Evolutionary conservation across 495 filamentous ascomycete genomes (phyloP).

Genomic region (Aspergillus sclerotiicarbonarius): DNA sequence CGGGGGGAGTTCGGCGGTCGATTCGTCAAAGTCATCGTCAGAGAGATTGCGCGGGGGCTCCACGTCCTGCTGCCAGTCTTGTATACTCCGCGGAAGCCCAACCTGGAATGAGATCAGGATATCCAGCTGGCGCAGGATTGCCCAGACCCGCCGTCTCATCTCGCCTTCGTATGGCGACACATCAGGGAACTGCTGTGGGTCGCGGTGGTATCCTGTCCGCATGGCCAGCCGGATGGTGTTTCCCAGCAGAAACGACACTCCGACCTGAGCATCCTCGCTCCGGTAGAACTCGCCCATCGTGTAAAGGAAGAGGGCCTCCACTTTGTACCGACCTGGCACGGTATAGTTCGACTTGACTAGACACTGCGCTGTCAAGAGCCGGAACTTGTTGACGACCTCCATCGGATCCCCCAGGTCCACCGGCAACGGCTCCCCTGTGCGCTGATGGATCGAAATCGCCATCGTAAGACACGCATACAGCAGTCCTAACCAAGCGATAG

Average conservation of each 20-base stretch:
- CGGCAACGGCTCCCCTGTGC: slow-evolving; percentile 30
- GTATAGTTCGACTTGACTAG: slow-evolving; percentile 15
- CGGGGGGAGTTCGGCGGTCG: slow-evolving; percentile 34
- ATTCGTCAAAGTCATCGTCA: slow-evolving; percentile 44
- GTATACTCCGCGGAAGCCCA: slow-evolving; percentile 44
- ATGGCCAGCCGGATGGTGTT: slow-evolving; percentile 41
- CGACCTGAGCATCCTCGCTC: slow-evolving; percentile 35
- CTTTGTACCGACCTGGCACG: slow-evolving; percentile 12
- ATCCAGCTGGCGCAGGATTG: slow-evolving; percentile 39
- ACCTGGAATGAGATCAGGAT: slow-evolving; percentile 44
- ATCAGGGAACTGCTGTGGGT: slow-evolving; percentile 36
- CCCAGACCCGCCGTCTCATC: slow-evolving; percentile 47
- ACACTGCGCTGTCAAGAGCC: slow-evolving; percentile 12
- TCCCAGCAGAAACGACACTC: slow-evolving; percentile 37
- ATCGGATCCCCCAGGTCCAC: slow-evolving; percentile 15
- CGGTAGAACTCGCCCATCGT: slow-evolving; percentile 36
- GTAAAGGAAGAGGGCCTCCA: slow-evolving; percentile 41
- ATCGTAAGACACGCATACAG: slow-evolving; percentile 37
- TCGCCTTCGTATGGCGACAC: slow-evolving; percentile 42
- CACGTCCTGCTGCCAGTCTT: slow-evolving; percentile 44
- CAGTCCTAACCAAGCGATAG: slow-evolving; percentile 38
- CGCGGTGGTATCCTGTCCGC: slow-evolving; percentile 48
- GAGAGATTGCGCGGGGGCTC: slow-evolving; percentile 40
- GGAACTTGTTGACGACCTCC: slow-evolving; percentile 6
- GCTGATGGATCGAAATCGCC: slow-evolving; percentile 28